Evolutionary conservation across 2,329 filamentous ascomycete genomes (phyloP), one percentile per base, ranked within the genome.

Genomic region (Claviceps arundinis): DNA sequence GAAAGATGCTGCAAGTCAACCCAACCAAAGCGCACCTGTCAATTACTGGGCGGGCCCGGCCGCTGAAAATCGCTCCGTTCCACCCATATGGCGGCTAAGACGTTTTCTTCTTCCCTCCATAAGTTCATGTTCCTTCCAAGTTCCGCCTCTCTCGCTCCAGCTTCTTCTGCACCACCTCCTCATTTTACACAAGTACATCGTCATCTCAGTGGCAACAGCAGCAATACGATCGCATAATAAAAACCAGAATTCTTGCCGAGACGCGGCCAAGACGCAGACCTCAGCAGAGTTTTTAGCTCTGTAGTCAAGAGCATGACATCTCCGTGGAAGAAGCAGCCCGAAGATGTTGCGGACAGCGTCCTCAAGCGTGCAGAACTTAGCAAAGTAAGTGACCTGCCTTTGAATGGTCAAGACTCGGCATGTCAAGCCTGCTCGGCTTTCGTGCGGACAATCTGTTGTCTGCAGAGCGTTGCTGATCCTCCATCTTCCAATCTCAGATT

Each of bases 361-460:
- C 74, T 87, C 62, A 83, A 83, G 68, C 75, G 84, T 70, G 82
- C 81, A 56, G 83, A 87, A 73, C 79, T 87, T 60, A 84, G 82
- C 74, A 87, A 86, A 76, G 84, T 87, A 73, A 64, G 75, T 67
- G n/a, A 16, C 14, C 9, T 47, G 24, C 30, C 9, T 30, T 9
- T 41, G 11, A 22, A 3, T 44, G 44, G 42, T 16, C 8, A 11
- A 43, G 8, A n/a, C 9, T 7, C 11, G 19, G 5, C n/a, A n/a
- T 9, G 0, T 19, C 30, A n/a, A 14, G 34, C 49, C 42, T 17
- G 14, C 11, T 38, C 8, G 34, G 13, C 34, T 26, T n/a, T 24
- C 37, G 16, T 30, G 19, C 30, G 19, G 30, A 13, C 17, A 44
- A 22, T 3, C 9, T 6, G 8, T 19, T 22, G 19, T 44, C 22